Evolutionary conservation across 1,139 yeast species (phyloP), one percentile per base, ranked within the genome.

Genomic region (Candida mesenterica): DNA sequence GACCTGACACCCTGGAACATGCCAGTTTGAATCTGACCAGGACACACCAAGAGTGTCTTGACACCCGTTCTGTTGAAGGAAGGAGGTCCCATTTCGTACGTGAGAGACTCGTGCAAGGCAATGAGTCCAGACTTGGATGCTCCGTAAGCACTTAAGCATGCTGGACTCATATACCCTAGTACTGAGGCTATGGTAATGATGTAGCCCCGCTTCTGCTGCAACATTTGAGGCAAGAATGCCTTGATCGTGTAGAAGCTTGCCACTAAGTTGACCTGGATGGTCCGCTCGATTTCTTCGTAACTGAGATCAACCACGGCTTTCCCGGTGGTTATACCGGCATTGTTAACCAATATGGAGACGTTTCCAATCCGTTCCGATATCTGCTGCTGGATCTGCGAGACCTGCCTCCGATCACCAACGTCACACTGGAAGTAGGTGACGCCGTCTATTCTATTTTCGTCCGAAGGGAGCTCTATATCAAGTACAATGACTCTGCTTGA

Each of bases 111-210:
- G 54, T 90, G 97, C 31, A 89, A 62, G 0, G 94, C 89, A 35
- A 90, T 74, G 20, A 87, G 59, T 0, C 95, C 97, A 0, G 95
- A 82, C 57, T 90, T 90, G 6, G 95, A 77, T 0, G 97, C 96
- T 0, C 96, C 96, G 50, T 90, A 90, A 0, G 86, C 86, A 46
- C 85, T 76, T 38, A 87, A 65, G 23, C 82, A 65, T 5, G 96
- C 92, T 0, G 97, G 97, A 0, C 95, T 75, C 68, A 85, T 71
- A 44, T 83, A 81, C 0, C 96, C 97, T 38, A 90, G 65, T 0
- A 87, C 87, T 0, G 96, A 86, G 0, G 92, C 88, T 24, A 90
- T 66, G 3, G 90, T 85, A 19, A 90, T 78, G 13, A 92, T 71
- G 53, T 82, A 86, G 0, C 97, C 96, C 28, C 94, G 65, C 36